Evolutionary conservation across 179 eudicot genomes (phyloP).

Genomic region (Patellifolia procumbens): DNA sequence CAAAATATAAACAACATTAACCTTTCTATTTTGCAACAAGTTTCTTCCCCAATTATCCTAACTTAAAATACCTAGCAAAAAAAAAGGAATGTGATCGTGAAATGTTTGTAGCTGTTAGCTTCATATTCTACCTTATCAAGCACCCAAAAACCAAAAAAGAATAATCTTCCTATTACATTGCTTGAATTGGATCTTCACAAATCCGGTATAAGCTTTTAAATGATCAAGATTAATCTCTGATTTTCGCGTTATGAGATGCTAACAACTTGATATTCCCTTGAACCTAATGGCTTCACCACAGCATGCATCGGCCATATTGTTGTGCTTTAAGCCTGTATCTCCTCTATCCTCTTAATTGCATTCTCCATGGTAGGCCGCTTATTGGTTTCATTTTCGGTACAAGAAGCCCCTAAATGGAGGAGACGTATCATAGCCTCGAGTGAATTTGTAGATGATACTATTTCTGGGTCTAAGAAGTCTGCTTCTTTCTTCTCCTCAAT

Average conservation of each 20-base stretch:
- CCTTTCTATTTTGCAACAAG: not conserved
- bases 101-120: slow-evolving; percentile 12
- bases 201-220: slow-evolving; percentile 2
- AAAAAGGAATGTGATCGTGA: not conserved
- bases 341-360: slow-evolving; percentile 53
- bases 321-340: slow-evolving; percentile 32
- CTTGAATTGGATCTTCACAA: slow-evolving; percentile 3
- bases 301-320: not conserved
- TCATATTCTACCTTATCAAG: slow-evolving; percentile 4
- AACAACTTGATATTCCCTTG: not conserved
- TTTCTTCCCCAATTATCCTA: slow-evolving; percentile 13
- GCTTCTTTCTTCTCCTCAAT: slow-evolving; percentile 43
- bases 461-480: slow-evolving; percentile 66
- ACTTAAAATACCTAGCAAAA: not conserved
- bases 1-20: slow-evolving; percentile 14
- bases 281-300: not conserved
- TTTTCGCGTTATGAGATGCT: slow-evolving; percentile 4
- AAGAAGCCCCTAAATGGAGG: slow-evolving; percentile 54
- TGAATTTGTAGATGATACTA: slow-evolving; percentile 34
- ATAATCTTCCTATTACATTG: not conserved
- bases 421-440: slow-evolving; percentile 49
- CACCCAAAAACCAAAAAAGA: slow-evolving; percentile 1
- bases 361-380: slow-evolving; percentile 50
- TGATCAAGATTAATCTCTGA: not conserved
- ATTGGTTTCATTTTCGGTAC: slow-evolving; percentile 47